These are phyloP conservation scores for Solanum ahanhuiri DNA, from an alignment of 257 asterid genomes.

Conservation along the genomic window DNA sequence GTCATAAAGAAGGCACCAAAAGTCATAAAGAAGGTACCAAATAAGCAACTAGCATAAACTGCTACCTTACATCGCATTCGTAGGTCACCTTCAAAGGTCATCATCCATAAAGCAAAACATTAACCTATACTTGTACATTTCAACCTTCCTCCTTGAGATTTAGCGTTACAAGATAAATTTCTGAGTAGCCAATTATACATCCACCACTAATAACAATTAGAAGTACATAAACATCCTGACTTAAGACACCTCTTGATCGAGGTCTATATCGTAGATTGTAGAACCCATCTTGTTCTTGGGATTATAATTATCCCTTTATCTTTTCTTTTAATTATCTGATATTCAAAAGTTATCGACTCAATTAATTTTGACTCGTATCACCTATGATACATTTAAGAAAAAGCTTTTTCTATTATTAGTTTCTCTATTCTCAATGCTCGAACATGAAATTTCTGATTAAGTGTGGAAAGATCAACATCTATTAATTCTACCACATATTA, in stretches of 20 bases:
- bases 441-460: neutral
- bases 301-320: neutral
- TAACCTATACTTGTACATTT: neutral
- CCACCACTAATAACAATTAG: neutral
- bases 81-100: neutral
- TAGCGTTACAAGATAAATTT: neutral
- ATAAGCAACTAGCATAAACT: neutral
- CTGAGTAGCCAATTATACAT: neutral
- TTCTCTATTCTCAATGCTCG: neutral
- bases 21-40: neutral
- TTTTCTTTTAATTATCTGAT: neutral
- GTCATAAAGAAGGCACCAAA: neutral
- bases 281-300: neutral
- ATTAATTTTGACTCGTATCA: neutral
- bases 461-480: neutral
- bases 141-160: neutral
- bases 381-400: neutral
- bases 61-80: accelerated
- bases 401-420: neutral
- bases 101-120: neutral
- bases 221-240: neutral
- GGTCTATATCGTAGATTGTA: neutral
- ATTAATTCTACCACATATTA: neutral
- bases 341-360: accelerated
- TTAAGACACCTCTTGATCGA: neutral